Evolutionary conservation across 116 monocot species (phyloP).

Genomic region (Phalaenopsis hybrid): DNA sequence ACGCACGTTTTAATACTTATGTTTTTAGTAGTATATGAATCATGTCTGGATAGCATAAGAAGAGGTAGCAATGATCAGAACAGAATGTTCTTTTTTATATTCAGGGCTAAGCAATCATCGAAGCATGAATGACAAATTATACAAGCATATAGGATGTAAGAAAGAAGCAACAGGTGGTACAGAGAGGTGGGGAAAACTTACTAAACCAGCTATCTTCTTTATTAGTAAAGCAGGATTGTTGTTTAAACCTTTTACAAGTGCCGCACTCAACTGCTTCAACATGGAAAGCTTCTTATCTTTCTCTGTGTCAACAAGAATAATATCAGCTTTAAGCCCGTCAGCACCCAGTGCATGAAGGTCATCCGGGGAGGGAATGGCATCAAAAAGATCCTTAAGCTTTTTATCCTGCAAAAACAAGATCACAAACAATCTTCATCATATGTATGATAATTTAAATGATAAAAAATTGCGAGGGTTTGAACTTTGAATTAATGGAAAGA

Average conservation of each 20-base stretch:
- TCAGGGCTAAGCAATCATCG: background rate
- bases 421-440: background rate
- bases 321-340: slow-evolving; percentile 67
- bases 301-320: slow-evolving; percentile 89
- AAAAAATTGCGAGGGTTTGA: background rate
- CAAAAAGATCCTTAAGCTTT: slow-evolving; percentile 78
- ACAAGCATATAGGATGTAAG: background rate
- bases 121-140: background rate
- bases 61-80: background rate
- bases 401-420: slow-evolving; percentile 60
- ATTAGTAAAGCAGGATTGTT: slow-evolving; percentile 69
- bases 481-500: background rate
- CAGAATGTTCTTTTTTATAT: background rate
- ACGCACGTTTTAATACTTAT: background rate
- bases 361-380: slow-evolving; percentile 74
- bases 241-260: slow-evolving; percentile 70
- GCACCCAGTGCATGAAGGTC: slow-evolving; percentile 66
- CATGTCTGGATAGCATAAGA: background rate
- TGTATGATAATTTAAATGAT: background rate
- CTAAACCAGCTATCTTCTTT: slow-evolving; percentile 90
- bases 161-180: background rate
- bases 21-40: background rate
- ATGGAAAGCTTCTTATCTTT: slow-evolving; percentile 91
- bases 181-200: slow-evolving; percentile 25
- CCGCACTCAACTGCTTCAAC: slow-evolving; percentile 80